Percentiles rank a stretch among this genome's conserved stretches.
Evolutionary conservation across 352 stramenopile genomes (phyloP).

Genomic region (Pythium graminicola): DNA sequence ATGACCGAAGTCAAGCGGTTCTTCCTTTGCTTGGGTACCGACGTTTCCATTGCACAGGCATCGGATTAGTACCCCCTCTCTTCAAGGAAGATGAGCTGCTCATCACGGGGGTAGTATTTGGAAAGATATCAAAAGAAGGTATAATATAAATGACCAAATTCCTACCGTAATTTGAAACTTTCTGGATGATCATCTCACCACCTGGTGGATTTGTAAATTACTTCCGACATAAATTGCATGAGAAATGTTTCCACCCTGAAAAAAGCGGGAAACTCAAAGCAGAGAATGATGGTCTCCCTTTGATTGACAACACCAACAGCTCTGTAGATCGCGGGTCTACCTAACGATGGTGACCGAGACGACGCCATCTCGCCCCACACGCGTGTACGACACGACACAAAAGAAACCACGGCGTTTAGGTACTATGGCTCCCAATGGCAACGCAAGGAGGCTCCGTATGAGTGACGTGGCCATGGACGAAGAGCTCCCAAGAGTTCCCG

Average conservation of each 20-base stretch:
- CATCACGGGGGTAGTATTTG: conserved; percentile 10
- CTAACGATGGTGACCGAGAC: conserved; percentile 2
- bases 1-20: too few species aligned
- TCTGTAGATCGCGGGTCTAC: not conserved
- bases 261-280: conserved; percentile 20
- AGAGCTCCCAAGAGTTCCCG: not conserved
- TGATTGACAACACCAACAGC: not conserved
- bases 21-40: conserved; percentile 1
- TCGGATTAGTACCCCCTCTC: conserved; percentile 20
- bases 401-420: conserved; percentile 2
- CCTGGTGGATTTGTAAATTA: not conserved
- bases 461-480: conserved; percentile 18
- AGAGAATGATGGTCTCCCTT: conserved; percentile 20
- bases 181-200: not conserved
- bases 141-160: not conserved
- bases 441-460: conserved; percentile 10
- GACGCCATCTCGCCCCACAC: conserved; percentile 9
- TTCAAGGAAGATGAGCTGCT: not conserved
- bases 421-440: conserved; percentile 2
- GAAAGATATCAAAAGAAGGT: conserved; percentile 2
- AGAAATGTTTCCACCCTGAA: conserved; percentile 7
- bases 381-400: conserved; percentile 3
- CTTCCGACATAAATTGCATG: conserved; percentile 1
- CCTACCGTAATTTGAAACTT: not conserved
- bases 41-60: conserved; percentile 24